A percentile compares a stretch with the other conserved stretches of the same genome.
Conservation (phyloP, 2,329 filamentous ascomycete species). For the Botrytis tulipae region DNA sequence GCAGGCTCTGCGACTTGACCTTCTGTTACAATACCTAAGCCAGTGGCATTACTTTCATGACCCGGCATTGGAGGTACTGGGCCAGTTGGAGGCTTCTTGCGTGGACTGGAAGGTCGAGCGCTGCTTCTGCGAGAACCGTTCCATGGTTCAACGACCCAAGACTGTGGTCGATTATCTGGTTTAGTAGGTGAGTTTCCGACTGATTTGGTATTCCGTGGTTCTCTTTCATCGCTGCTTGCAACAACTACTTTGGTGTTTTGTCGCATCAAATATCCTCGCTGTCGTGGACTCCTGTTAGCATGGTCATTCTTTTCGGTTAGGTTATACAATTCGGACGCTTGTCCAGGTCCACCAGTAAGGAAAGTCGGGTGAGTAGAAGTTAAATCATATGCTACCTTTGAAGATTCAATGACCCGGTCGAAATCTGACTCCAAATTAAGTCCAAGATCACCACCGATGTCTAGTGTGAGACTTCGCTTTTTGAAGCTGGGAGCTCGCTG, state of each 20-base stretch:
- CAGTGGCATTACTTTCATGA: slow-evolving; percentile 71
- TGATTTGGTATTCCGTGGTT: slow-evolving; percentile 54
- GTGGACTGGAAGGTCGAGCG: slow-evolving; percentile 49
- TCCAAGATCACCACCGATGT: slow-evolving; percentile 71
- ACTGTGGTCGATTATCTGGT: slow-evolving; percentile 72
- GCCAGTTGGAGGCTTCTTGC: slow-evolving; percentile 46
- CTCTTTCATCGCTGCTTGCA: slow-evolving; percentile 68
- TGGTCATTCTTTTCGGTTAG: slow-evolving; percentile 30
- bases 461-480: slow-evolving; percentile 77
- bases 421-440: slow-evolving; percentile 90
- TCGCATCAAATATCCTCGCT: slow-evolving; percentile 98
- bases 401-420: slow-evolving; percentile 88
- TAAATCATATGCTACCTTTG: slow-evolving; percentile 75
- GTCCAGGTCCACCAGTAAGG: slow-evolving; percentile 40
- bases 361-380: slow-evolving; percentile 32
- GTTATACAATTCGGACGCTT: slow-evolving; percentile 43
- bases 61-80: slow-evolving; percentile 81
- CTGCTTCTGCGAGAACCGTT: slow-evolving; percentile 75
- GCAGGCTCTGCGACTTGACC: slow-evolving; percentile 46
- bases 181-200: slow-evolving; percentile 70
- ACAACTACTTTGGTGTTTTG: slow-evolving; percentile 97
- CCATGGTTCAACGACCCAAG: slow-evolving; percentile 97
- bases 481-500: slow-evolving; percentile 69
- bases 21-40: slow-evolving; percentile 65
- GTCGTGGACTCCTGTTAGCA: slow-evolving; percentile 64